Base-by-base conservation (phyloP, 495 filamentous ascomycete species). In the Penicillium soppii region DNA sequence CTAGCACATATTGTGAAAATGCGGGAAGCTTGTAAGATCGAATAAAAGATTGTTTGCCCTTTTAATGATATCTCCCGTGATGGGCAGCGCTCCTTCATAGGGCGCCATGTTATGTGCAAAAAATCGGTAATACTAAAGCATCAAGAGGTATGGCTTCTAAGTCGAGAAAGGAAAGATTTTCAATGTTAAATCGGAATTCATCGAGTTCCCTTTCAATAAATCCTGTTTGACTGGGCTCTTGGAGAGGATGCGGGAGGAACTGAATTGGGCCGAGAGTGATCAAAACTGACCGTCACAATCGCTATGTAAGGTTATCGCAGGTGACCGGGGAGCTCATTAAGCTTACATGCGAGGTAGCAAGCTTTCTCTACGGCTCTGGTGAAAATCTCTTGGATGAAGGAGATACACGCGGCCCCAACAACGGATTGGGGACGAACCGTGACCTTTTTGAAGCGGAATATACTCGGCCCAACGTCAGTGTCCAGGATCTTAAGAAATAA, bases 321-420 rank as follows among this genome's bases (percentile, higher is more conserved):
- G 37, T 37, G 32, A 23, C 39, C 48, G 36, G 49, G 54, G 49
- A 57, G 54, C 47, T 56, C 23, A 13, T 35, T 5, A 16, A 36
- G 19, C 48, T 57, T 38, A n/a, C 43, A 48, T 47, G 45, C 37
- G 54, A 57, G 32, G 54, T 57, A 7, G 23, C 37, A 42, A 53
- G 12, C 43, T 57, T 57, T 49, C 44, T 57, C 26, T 53, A 53
- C 36, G 49, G 30, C 43, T 52, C 48, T 52, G 49, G 54, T 30
- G 54, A 57, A 45, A 57, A 38, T 52, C 54, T 49, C 41, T 6
- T 42, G 37, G 0, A 52, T 38, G 48, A 36, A 52, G 4, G 22
- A 37, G 20, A 37, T 43, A 38, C 36, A 44, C 7, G 30, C 36
- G 30, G n/a, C 49, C 54, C 54, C 23, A 57, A 52, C 36, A 5